Percentiles rank a stretch among this genome's conserved stretches.
These are phyloP conservation scores for Brasilioporus rufonigricans DNA, from an alignment of 768 basidiomycete genomes.

Conservation along the genomic window DNA sequence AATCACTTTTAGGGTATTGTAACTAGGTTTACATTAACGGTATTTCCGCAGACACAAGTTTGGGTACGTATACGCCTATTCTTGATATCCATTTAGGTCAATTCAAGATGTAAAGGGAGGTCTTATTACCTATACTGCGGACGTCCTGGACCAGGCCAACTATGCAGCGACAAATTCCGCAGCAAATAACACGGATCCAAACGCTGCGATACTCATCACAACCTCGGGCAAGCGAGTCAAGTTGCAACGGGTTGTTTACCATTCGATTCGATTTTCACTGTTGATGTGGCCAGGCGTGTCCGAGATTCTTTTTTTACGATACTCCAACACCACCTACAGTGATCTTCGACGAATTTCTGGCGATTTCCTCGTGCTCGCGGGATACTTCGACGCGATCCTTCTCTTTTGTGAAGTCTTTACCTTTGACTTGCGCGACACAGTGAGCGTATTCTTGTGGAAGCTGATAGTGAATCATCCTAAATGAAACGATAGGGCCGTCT, in stretches of 20 bases:
- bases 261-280: too few relatives aligned
- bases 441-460: not conserved
- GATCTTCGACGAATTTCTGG: too few relatives aligned
- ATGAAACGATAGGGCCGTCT: not conserved
- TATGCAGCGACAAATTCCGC: slow-evolving; percentile 21
- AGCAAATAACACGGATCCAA: slow-evolving; percentile 20
- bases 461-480: not conserved
- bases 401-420: slow-evolving; percentile 11
- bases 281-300: too few relatives aligned
- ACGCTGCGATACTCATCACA: slow-evolving; percentile 39
- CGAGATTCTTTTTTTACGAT: too few relatives aligned
- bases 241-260: too few relatives aligned
- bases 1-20: slow-evolving; percentile 47
- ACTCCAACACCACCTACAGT: too few relatives aligned
- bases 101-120: slow-evolving; percentile 43
- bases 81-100: not conserved
- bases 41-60: slow-evolving; percentile 53
- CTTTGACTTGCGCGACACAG: not conserved
- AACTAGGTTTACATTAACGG: slow-evolving; percentile 52
- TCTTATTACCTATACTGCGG: slow-evolving; percentile 32
- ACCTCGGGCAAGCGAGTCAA: too few relatives aligned
- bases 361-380: slow-evolving; percentile 6
- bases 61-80: slow-evolving; percentile 47
- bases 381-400: slow-evolving; percentile 15
- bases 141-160: slow-evolving; percentile 13